Evolutionary conservation across 345 rosid species (phyloP).

Genomic region (Melaleuca alternifolia): DNA sequence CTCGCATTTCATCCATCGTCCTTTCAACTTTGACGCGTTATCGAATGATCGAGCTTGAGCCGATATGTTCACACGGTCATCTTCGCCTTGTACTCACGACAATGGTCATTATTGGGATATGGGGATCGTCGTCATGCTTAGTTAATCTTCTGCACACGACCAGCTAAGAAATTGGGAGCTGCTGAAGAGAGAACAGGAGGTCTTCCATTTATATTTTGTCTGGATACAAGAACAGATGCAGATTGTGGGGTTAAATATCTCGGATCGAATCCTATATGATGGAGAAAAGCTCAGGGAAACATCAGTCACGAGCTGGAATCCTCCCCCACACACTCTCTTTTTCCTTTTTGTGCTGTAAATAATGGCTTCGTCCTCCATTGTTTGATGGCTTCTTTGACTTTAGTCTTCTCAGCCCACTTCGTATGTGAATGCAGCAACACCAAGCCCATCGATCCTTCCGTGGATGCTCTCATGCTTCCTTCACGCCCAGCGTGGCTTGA

Average conservation of each 20-base stretch:
- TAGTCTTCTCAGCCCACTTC: neutral
- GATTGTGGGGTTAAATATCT: neutral
- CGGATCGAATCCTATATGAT: neutral
- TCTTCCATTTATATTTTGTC: neutral
- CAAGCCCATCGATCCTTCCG: neutral
- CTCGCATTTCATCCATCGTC: neutral
- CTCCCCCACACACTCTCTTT: neutral
- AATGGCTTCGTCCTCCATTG: neutral
- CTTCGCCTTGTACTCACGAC: neutral
- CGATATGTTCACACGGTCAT: neutral
- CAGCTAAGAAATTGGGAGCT: neutral
- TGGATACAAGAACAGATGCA: neutral
- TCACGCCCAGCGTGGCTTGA: neutral
- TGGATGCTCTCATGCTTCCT: neutral
- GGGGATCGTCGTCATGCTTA: neutral
- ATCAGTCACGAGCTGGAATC: neutral
- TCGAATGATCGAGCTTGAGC: neutral
- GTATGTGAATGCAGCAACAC: neutral
- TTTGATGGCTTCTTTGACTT: neutral
- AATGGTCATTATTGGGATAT: neutral
- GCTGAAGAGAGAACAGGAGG: neutral
- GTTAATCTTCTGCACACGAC: neutral
- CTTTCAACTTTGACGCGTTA: neutral
- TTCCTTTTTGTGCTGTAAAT: neutral
- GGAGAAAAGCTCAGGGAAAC: neutral